These are phyloP conservation scores for Ceratobasidium sp. DNA, from an alignment of 1,284 basidiomycete genomes.

Conservation along the genomic window DNA sequence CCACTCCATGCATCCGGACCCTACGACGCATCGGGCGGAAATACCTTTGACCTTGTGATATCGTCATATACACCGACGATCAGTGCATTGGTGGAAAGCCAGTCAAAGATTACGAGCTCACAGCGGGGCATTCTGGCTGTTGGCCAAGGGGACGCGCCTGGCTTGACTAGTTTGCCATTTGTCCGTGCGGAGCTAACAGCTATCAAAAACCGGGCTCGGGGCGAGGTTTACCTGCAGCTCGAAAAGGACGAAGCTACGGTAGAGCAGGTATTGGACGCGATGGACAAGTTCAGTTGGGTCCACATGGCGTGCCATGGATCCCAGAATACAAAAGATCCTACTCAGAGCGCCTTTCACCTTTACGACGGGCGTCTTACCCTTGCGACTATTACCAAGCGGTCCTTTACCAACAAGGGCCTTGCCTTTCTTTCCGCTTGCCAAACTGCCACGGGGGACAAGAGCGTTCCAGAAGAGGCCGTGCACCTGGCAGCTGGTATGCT, in stretches of 20 bases:
- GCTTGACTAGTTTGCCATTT: not conserved
- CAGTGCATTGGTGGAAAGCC: conserved; percentile 35
- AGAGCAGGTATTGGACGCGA: not conserved
- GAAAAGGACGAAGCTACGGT: not conserved
- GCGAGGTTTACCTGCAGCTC: not conserved
- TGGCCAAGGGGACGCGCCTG: not conserved
- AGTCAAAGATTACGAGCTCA: too few relatives aligned
- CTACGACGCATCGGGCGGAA: conserved; percentile 21
- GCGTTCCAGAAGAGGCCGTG: conserved; percentile 9
- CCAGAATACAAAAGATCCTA: not conserved
- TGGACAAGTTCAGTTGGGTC: conserved; percentile 3
- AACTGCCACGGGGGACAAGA: conserved; percentile 9
- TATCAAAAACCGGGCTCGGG: not conserved
- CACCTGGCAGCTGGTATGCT: conserved; percentile 20
- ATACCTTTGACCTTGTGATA: conserved; percentile 42
- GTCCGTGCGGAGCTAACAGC: not conserved
- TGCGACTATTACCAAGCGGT: not conserved
- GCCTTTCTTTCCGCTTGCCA: conserved; percentile 31
- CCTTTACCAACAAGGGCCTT: conserved; percentile 3
- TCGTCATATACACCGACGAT: conserved; percentile 46
- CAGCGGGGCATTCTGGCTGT: conserved; percentile 1
- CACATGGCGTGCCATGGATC: conserved; percentile 19
- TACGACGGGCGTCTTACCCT: not conserved
- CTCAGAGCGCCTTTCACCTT: conserved; percentile 3
- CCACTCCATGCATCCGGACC: conserved; percentile 47